phyloP scores from a whole-genome alignment of 2,329 filamentous ascomycete genomes.

The Neodidymelliopsis sp. region DNA sequence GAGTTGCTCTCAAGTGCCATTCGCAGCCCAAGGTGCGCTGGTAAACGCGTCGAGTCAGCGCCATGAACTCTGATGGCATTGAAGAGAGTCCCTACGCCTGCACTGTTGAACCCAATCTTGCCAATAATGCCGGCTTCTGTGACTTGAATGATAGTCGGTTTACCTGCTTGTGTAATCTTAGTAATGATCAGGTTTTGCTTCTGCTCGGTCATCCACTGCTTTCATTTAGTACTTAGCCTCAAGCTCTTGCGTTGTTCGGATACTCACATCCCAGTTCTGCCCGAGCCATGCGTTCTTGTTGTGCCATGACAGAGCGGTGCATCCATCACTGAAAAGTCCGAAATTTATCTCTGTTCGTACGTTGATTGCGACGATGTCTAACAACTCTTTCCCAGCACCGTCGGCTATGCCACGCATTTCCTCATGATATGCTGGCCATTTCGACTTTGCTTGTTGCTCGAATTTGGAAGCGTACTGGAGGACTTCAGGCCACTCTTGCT shows the following conservation, averaged over 20 bases:
- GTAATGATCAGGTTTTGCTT: conserved; percentile 59
- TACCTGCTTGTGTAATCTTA: conserved; percentile 53
- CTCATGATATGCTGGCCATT: conserved; percentile 54
- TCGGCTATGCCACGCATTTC: conserved; percentile 62
- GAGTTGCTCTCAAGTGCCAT: conserved; percentile 61
- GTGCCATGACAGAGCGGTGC: conserved; percentile 61
- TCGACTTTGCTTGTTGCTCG: conserved; percentile 52
- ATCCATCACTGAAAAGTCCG: conserved; percentile 65
- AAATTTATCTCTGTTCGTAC: conserved; percentile 66
- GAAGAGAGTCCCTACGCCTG: conserved; percentile 65
- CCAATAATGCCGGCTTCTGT: conserved; percentile 69
- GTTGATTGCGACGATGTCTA: conserved; percentile 66
- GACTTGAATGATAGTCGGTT: conserved; percentile 62
- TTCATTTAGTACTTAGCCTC: not conserved
- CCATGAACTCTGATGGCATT: conserved; percentile 69
- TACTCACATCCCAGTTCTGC: conserved; percentile 65
- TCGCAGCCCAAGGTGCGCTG: conserved; percentile 68
- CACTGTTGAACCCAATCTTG: conserved; percentile 70
- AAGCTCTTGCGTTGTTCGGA: not conserved
- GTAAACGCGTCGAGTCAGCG: conserved; percentile 60
- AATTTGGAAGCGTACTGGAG: conserved; percentile 57
- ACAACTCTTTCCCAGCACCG: conserved; percentile 55
- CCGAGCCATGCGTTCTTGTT: conserved; percentile 54
- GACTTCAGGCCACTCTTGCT: conserved; percentile 57
- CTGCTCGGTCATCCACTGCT: conserved; percentile 60